Evolutionary conservation across 2,329 filamentous ascomycete species (phyloP), one percentile per base, ranked within the genome.

Genomic region (Cladosporium sp.): DNA sequence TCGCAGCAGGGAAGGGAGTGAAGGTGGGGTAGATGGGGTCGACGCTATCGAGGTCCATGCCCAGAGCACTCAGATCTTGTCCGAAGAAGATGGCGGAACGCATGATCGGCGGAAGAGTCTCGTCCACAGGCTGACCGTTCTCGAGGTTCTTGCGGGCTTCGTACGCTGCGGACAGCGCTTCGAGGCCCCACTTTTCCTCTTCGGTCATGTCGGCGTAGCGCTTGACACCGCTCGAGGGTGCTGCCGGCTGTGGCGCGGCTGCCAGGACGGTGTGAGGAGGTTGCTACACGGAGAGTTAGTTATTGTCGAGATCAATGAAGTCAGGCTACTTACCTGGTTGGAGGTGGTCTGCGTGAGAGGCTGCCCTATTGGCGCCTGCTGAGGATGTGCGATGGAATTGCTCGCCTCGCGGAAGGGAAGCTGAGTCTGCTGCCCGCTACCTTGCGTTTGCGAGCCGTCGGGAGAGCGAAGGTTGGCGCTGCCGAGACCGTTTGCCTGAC

Each of bases 31-130:
- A 79, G 39, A 86, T 67, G 22, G 82, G 81, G 15, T 69, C 65
- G 4, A 59, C 41, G 27, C 53, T 61, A 51, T 83, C 83, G 51
- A 86, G 69, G 62, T 86, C 82, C 57, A 86, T 70, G 20, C 82
- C 83, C 18, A 86, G 68, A 7, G 78, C 77, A 62, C 79, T 83
- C 54, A 85, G 66, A 63, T 86, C 82, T 63, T 84, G 80, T 12
- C 83, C 83, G 56, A 83, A 73, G 22, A 82, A 78, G 48, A 85
- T 70, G 17, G 63, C 63, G 18, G 58, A 62, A 15, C 58, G 58
- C 54, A 57, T 54, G n/a, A 50, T 48, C 0, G 56, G 45, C 13
- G 64, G 64, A 15, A 67, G 49, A n/a, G 63, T 64, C 17, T 59
- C 54, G 48, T 67, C 64, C 5, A 61, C 51, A 18, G 55, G 55